Percentiles rank a stretch among this genome's conserved stretches.
phyloP scores from a whole-genome alignment of 495 filamentous ascomycete genomes.

The Daldinia loculata region DNA sequence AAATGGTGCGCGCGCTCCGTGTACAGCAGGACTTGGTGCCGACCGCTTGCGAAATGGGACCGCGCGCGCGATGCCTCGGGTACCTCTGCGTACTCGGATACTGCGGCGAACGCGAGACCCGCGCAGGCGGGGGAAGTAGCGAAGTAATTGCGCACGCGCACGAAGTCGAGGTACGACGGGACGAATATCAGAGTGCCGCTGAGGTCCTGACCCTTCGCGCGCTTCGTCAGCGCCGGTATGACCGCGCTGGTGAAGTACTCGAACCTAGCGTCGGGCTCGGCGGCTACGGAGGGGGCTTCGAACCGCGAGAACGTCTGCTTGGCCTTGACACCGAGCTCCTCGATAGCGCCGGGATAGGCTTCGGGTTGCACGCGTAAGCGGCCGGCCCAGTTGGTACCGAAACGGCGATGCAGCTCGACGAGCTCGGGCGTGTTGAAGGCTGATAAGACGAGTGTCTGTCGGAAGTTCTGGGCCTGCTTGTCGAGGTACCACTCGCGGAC shows the following conservation, averaged over 20 bases:
- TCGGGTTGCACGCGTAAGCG: constrained; percentile 73
- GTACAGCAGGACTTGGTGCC: constrained; percentile 86
- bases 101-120: constrained; percentile 78
- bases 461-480: constrained; percentile 76
- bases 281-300: constrained; percentile 68
- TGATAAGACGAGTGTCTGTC: constrained; percentile 82
- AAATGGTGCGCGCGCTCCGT: constrained; percentile 96
- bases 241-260: constrained; percentile 85
- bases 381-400: constrained; percentile 82
- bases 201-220: constrained; percentile 54
- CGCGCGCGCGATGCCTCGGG: constrained; percentile 82
- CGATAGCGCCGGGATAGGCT: constrained; percentile 70
- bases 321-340: constrained; percentile 69
- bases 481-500: constrained; percentile 94
- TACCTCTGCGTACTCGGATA: constrained; percentile 85
- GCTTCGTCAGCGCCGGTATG: constrained; percentile 72
- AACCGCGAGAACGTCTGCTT: constrained; percentile 94
- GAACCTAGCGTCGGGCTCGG: constrained; percentile 91
- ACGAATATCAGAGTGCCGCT: constrained; percentile 82
- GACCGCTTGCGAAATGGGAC: constrained; percentile 83
- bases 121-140: constrained; percentile 73
- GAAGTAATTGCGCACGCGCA: constrained; percentile 90
- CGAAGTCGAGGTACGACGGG: constrained; percentile 91
- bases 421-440: constrained; percentile 90
- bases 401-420: constrained; percentile 76